phyloP scores from a whole-genome alignment of 176 grass and related monocot species.

The Aegilops umbellulata region DNA sequence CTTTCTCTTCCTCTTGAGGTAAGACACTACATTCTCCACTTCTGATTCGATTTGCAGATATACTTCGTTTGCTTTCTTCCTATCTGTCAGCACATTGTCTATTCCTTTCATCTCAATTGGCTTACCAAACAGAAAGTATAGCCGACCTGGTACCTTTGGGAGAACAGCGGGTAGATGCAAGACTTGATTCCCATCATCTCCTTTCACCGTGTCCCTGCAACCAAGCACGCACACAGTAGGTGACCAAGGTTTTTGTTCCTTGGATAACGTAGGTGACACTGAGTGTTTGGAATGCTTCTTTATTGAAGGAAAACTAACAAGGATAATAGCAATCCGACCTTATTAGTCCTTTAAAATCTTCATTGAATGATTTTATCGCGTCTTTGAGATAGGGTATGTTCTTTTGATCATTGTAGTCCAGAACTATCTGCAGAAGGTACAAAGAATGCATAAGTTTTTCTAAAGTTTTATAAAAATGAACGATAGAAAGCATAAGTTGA shows the following conservation, averaged over 20 bases:
- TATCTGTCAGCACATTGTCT: constrained; percentile 51
- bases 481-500: background rate
- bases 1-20: constrained; percentile 79
- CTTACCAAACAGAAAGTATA: constrained; percentile 85
- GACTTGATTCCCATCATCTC: constrained; percentile 55
- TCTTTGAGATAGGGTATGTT: constrained; percentile 68
- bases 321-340: constrained; percentile 47
- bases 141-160: constrained; percentile 81
- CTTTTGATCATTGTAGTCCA: constrained; percentile 87
- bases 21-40: constrained; percentile 59
- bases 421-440: constrained; percentile 53
- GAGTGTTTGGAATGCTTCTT: background rate
- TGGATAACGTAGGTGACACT: background rate
- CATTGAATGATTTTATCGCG: constrained; percentile 60
- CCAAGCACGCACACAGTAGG: background rate
- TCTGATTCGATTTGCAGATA: constrained; percentile 64
- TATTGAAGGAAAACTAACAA: background rate
- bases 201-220: constrained; percentile 64
- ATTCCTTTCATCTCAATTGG: constrained; percentile 65
- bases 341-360: constrained; percentile 55
- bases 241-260: background rate
- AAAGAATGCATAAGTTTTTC: background rate
- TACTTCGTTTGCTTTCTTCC: constrained; percentile 40
- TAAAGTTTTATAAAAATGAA: too few species aligned
- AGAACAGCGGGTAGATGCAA: constrained; percentile 62